Evolutionary conservation across 176 grass and related monocot genomes (phyloP).

Genomic region (Bromus sterilis): DNA sequence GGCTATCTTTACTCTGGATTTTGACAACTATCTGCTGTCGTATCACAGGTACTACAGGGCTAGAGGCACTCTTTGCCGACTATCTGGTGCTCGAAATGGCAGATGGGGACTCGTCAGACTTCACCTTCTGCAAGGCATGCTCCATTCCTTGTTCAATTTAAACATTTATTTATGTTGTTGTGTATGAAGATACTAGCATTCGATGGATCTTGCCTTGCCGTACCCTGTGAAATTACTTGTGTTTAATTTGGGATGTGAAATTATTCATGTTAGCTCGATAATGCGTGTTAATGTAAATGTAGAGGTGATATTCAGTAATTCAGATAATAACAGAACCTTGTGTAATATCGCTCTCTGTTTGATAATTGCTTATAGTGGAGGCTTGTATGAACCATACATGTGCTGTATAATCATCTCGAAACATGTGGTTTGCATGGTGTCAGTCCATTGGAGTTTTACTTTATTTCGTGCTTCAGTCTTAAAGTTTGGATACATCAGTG

Average conservation of each 20-base stretch:
- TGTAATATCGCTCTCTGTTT: background rate
- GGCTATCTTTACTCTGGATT: no score
- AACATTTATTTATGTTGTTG: background rate
- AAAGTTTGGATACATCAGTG: background rate
- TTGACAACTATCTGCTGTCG: no score
- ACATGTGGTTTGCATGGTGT: background rate
- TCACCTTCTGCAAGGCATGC: conserved; percentile 78
- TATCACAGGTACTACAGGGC: no score
- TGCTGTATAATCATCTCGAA: background rate
- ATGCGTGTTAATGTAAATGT: background rate
- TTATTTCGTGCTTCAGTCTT: background rate
- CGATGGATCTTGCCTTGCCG: background rate
- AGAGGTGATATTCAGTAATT: background rate
- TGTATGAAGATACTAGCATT: background rate
- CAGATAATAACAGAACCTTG: background rate
- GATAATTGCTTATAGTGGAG: background rate
- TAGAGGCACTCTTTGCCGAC: background rate
- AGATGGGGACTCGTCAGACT: conserved; percentile 59
- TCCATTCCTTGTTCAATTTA: background rate
- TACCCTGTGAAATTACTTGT: background rate
- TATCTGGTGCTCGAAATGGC: conserved; percentile 27
- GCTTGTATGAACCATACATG: background rate
- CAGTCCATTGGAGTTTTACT: background rate
- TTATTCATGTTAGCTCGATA: background rate
- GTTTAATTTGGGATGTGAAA: background rate